Conservation (phyloP, 441 rosid genomes). For the Arabidopsis lyrata region DNA sequence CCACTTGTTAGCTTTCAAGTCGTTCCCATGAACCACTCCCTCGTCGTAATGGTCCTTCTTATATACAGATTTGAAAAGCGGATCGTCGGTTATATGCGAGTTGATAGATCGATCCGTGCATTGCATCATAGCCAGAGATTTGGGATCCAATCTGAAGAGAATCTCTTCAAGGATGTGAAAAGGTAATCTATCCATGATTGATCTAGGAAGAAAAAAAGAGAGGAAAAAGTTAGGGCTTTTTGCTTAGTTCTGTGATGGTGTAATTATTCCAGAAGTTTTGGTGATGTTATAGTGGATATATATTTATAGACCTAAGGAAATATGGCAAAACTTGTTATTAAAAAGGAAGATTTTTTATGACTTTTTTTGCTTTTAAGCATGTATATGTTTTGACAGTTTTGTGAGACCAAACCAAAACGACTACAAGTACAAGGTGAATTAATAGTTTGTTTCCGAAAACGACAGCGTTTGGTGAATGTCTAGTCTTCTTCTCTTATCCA, state of each 20-base stretch:
- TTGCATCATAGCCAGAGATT: background rate
- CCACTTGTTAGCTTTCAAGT: slow-evolving; percentile 1
- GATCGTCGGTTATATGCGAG: background rate
- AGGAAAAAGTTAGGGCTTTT: background rate
- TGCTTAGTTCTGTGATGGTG: background rate
- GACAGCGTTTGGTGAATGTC: background rate
- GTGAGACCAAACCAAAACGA: background rate
- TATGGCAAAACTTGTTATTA: too few relatives aligned
- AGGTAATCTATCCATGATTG: background rate
- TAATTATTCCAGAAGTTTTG: background rate
- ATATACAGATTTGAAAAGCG: background rate
- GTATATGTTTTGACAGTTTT: background rate
- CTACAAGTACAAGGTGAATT: too few relatives aligned
- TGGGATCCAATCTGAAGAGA: background rate
- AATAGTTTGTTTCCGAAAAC: background rate
- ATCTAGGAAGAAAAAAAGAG: background rate
- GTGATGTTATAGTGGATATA: background rate
- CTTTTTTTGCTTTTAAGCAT: background rate
- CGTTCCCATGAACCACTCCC: background rate
- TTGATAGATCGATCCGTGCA: background rate
- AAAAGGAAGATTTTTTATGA: background rate
- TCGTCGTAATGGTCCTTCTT: background rate
- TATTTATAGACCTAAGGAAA: background rate
- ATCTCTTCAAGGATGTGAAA: background rate
- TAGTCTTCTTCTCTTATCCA: background rate